phyloP scores from a whole-genome alignment of 2,329 filamentous ascomycete species.

The Aphanoascus verrucosus region DNA sequence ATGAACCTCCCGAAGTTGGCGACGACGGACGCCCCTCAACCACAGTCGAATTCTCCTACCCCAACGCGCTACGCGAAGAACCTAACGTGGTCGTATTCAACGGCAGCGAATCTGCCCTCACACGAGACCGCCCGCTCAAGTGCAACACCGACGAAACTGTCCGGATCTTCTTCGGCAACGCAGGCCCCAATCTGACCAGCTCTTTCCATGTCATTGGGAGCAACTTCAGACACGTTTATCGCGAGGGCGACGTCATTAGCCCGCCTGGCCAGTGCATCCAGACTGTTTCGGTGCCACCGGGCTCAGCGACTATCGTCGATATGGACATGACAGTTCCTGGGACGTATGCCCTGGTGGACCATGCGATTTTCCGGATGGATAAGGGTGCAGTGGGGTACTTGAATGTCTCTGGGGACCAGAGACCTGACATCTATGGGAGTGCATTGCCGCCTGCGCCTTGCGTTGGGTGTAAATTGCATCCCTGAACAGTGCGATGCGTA shows the following conservation, averaged over 20 bases:
- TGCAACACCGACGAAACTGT: slow-evolving; percentile 23
- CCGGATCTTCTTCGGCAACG: slow-evolving; percentile 30
- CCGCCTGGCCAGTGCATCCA: slow-evolving; percentile 22
- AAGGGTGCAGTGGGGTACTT: slow-evolving; percentile 29
- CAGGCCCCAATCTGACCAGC: slow-evolving; percentile 28
- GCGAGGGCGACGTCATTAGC: slow-evolving; percentile 26
- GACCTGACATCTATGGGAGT: slow-evolving; percentile 23
- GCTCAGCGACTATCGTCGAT: slow-evolving; percentile 24
- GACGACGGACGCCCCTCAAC: slow-evolving; percentile 24
- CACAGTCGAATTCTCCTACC: slow-evolving; percentile 29
- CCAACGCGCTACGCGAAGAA: slow-evolving; percentile 26
- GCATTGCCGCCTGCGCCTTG: slow-evolving; percentile 22
- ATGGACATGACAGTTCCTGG: slow-evolving; percentile 27
- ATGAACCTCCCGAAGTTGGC: slow-evolving; percentile 27
- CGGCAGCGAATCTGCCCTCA: slow-evolving; percentile 25
- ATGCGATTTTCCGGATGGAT: slow-evolving; percentile 28
- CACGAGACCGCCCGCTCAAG: slow-evolving; percentile 25
- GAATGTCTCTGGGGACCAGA: slow-evolving; percentile 25
- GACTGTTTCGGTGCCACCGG: slow-evolving; percentile 24
- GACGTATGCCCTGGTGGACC: slow-evolving; percentile 27
- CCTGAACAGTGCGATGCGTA: slow-evolving; percentile 15
- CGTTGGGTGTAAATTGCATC: slow-evolving; percentile 26
- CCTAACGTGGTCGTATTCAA: slow-evolving; percentile 27
- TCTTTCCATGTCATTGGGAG: slow-evolving; percentile 27
- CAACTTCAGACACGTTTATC: slow-evolving; percentile 24